A percentile compares a stretch with the other conserved stretches of the same genome.
Evolutionary conservation across 2,329 filamentous ascomycete species (phyloP).

Genomic region (Leptodontidium sp.): DNA sequence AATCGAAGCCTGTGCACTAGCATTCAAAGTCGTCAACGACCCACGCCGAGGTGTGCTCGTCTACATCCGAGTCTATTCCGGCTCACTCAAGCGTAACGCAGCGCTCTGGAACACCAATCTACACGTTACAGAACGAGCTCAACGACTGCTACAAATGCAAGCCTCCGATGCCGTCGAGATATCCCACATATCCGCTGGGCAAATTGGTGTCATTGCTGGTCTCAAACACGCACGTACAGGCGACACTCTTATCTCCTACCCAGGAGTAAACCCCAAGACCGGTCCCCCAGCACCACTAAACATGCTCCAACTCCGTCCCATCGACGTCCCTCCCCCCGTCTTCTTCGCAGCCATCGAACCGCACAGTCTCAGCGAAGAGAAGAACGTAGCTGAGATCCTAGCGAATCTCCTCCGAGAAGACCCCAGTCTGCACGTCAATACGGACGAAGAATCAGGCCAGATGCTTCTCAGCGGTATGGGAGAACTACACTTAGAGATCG

Average conservation of each 20-base stretch:
- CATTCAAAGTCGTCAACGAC: conserved; percentile 95
- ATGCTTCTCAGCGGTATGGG: conserved; percentile 97
- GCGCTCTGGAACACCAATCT: conserved; percentile 89
- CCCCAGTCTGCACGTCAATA: conserved; percentile 84
- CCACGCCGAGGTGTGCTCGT: conserved; percentile 85
- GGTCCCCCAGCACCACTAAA: conserved; percentile 74
- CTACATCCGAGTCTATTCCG: conserved; percentile 92
- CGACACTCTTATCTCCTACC: conserved; percentile 85
- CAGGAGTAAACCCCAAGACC: conserved; percentile 65
- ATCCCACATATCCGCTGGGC: conserved; percentile 79
- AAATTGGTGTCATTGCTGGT: conserved; percentile 93
- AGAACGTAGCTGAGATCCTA: conserved; percentile 78
- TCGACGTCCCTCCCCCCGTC: conserved; percentile 89
- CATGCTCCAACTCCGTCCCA: conserved; percentile 83
- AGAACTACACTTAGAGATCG: conserved; percentile 93
- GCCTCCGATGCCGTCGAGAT: conserved; percentile 88
- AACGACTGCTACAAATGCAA: conserved; percentile 87
- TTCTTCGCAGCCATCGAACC: conserved; percentile 96
- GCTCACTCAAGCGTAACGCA: conserved; percentile 76
- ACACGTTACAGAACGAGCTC: conserved; percentile 78
- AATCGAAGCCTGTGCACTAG: conserved; percentile 73
- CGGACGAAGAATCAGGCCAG: conserved; percentile 90
- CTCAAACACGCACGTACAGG: conserved; percentile 92
- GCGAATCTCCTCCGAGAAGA: conserved; percentile 87
- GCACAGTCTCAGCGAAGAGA: conserved; percentile 78